Base-by-base conservation (phyloP, 1,284 basidiomycete genomes). In the Tilletia horrida region DNA sequence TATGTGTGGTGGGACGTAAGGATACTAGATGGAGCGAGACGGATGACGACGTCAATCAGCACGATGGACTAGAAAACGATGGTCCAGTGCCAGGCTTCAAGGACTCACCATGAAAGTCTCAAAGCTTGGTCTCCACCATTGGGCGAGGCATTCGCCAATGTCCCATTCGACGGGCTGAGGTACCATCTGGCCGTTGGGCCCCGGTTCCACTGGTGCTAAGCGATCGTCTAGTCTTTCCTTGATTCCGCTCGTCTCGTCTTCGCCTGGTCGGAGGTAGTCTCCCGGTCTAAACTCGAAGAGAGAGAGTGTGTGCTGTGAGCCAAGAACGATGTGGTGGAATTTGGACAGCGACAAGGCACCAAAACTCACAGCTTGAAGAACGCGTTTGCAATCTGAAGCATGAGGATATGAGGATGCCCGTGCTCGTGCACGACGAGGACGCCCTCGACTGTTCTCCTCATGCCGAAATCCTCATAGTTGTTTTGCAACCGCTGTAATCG, bases 41-140 rank as follows among this genome's bases (percentile, higher is more conserved):
- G n/a, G n/a, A n/a, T n/a, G n/a, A n/a, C 16, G 16, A 48, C 3
- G 18, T 7, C 21, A 23, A 18, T 23, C 21, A n/a, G 16, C 18
- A 18, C 4, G 16, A 3, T 7, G 16, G 45, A 48, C 45, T 18
- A 48, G 18, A 40, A 40, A 4, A 11, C 35, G 35, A 4, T 40
- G 35, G 35, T 40, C 35, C 35, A 40, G 11, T 40, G 35, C 35
- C 11, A 40, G 6, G 35, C 35, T 40, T 40, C 3, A 27, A 18
- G 55, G 16, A 25, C 90, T 80, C 77, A 95, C 93, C 90, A 96
- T 93, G 84, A 97, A 97, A 0, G 92, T 94, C 84, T 97, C 95
- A 79, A 96, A 97, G 80, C 94, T 94, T 0, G 95, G 95, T 67
- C 95, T 85, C 90, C 91, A 97, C 93, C 95, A 98, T 80, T 93